Base-by-base conservation (phyloP, 768 basidiomycete genomes). In the Leccinum incarnatum region DNA sequence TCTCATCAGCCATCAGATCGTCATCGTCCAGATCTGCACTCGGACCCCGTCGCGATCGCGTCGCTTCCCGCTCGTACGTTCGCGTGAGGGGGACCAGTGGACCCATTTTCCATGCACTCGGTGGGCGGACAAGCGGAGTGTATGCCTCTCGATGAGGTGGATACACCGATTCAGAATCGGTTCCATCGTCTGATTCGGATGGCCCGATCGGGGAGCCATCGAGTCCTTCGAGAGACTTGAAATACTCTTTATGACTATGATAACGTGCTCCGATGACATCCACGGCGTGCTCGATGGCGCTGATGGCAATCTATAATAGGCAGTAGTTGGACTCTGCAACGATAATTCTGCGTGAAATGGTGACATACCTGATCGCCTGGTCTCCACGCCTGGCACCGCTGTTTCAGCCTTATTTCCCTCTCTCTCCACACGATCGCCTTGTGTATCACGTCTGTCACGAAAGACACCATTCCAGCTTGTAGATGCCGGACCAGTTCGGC, bases 371-470 rank as follows among this genome's bases (percentile, higher is more conserved):
- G 75, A 30, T 77, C 76, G 12, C 75, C 75, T 3, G 76, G 54
- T 50, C 78, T 75, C 86, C 88, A 91, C 7, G 78, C 85, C 63
- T 81, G 87, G 50, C 81, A 81, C 19, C 80, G 79, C 42, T 76
- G 74, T 71, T 89, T 89, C 65, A 86, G 67, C 32, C 74, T 71
- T 54, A 76, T 69, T 63, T 88, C 88, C 57, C 85, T 81, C 63
- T 88, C 86, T 45, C 82, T 81, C 37, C 79, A 74, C 7, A 81
- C 74, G 46, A 89, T 78, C 21, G 80, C 75, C 34, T 76, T 78
- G 55, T 82, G 79, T 2, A 87, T 72, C 0, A 84, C 54, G 37
- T 81, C 77, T 8, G 78, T 77, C 15, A 80, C 75, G 62, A 89
- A 91, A 32, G 78, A 75, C 9, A 78, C 74, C 21, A 84, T 65